Evolutionary conservation across 2,329 filamentous ascomycete genomes (phyloP), one percentile per base, ranked within the genome.

Genomic region (Aureobasidium sp.): DNA sequence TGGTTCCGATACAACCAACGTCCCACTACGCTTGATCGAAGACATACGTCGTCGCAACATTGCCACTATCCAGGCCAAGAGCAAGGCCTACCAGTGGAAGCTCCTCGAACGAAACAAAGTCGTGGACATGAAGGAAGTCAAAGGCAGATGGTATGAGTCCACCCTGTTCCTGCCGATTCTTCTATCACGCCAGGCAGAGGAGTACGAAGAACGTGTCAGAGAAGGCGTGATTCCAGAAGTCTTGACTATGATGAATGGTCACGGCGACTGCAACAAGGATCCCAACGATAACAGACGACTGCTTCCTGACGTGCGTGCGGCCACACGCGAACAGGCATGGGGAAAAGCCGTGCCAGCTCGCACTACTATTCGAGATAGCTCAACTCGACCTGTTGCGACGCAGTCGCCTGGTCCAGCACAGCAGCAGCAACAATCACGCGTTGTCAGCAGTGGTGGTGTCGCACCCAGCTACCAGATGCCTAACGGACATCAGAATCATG

Each of bases 101-200:
- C 74, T 81, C 41, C 68, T 74, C 2, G 66, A 72, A 34, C 64
- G 71, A 0, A 63, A 63, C 15, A 64, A 68, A 1, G 72, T 70
- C 15, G 60, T 80, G 9, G 71, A 75, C 2, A 69, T 84, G 8
- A 68, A 75, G 17, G 79, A 83, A 44, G 71, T 85, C 67, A 84
- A 83, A 68, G 83, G 83, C 8, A 77, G 83, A 10, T 86, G 83
- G 83, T 86, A 85, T 69, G 83, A 85, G 69, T 79, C 80, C 2
- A 77, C 75, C 46, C 70, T 80, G 1, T 72, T 85, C 3, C 76
- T 83, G 27, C 75, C 75, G 5, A 71, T 77, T 37, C 68, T 77
- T 2, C 68, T 73, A 42, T 63, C 64, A 17, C 67, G 62, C 15
- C 57, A 52, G 62, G n/a, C 67, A 55, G 17, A 57, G 36, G 57